phyloP scores from a whole-genome alignment of 2,329 filamentous ascomycete genomes.

The Trichoderma sp. region DNA sequence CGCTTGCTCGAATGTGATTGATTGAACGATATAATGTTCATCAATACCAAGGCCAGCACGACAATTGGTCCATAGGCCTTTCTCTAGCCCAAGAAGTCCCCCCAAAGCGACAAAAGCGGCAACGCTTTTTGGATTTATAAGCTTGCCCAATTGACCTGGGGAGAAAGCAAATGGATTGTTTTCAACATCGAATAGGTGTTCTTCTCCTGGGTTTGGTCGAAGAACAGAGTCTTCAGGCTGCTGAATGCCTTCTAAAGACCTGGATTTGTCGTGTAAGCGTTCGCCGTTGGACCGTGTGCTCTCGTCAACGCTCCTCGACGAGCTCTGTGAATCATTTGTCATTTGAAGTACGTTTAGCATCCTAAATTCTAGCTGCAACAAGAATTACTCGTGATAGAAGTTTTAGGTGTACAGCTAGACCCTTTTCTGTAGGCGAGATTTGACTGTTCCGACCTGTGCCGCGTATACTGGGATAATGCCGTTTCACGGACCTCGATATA shows the following conservation, averaged over 20 bases:
- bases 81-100: slow-evolving; percentile 71
- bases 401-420: neutral
- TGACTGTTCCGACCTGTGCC: neutral
- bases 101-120: slow-evolving; percentile 74
- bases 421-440: neutral
- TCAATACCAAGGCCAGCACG: slow-evolving; percentile 69
- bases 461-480: neutral
- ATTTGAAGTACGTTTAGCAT: neutral
- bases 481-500: neutral
- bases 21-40: slow-evolving; percentile 64
- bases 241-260: neutral
- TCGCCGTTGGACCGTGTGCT: neutral
- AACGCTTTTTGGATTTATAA: slow-evolving; percentile 78
- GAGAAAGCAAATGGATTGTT: slow-evolving; percentile 13
- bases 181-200: neutral
- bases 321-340: neutral
- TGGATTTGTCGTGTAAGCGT: neutral
- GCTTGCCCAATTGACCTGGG: slow-evolving; percentile 65
- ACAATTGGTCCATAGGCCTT: slow-evolving; percentile 67
- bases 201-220: neutral
- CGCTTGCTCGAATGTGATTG: slow-evolving; percentile 67
- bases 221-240: neutral
- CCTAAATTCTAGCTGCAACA: neutral
- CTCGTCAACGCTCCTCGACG: neutral
- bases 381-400: neutral